These are phyloP conservation scores for Hygrocybe punicea DNA, from an alignment of 768 basidiomycete genomes.

Conservation along the genomic window DNA sequence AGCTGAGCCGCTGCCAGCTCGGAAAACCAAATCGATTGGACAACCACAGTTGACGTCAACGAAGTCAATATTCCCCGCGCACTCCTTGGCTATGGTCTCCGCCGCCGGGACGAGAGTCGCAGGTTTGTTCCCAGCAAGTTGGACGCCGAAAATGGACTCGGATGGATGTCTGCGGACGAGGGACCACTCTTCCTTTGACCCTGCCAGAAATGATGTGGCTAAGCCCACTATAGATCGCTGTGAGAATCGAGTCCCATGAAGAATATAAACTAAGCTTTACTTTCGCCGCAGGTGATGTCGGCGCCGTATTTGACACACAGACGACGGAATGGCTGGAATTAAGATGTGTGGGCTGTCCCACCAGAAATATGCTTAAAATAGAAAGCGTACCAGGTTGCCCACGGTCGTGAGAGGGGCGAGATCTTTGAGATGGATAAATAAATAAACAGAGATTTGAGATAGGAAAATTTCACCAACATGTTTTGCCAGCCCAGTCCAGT, in stretches of 20 bases:
- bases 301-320: conserved; percentile 83
- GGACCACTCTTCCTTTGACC: conserved; percentile 94
- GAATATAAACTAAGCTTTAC: conserved; percentile 38
- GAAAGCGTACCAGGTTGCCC: conserved; percentile 71
- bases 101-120: conserved; percentile 73
- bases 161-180: conserved; percentile 84
- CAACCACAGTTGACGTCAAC: conserved; percentile 96
- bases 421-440: conserved; percentile 20
- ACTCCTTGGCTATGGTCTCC: conserved; percentile 73
- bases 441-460: background rate
- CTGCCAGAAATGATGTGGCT: conserved; percentile 82
- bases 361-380: background rate
- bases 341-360: background rate
- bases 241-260: conserved; percentile 1
- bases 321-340: conserved; percentile 79
- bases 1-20: conserved; percentile 85
- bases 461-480: conserved; percentile 50
- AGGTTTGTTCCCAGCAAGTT: conserved; percentile 88
- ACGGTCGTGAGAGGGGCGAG: conserved; percentile 84
- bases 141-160: conserved; percentile 85
- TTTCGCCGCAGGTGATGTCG: conserved; percentile 95
- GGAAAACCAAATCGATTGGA: conserved; percentile 95
- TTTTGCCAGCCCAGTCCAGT: conserved; percentile 81
- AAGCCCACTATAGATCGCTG: conserved; percentile 68
- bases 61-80: conserved; percentile 70